Evolutionary conservation across 2,329 filamentous ascomycete species (phyloP).

Genomic region (Rhynchosporium agropyri): DNA sequence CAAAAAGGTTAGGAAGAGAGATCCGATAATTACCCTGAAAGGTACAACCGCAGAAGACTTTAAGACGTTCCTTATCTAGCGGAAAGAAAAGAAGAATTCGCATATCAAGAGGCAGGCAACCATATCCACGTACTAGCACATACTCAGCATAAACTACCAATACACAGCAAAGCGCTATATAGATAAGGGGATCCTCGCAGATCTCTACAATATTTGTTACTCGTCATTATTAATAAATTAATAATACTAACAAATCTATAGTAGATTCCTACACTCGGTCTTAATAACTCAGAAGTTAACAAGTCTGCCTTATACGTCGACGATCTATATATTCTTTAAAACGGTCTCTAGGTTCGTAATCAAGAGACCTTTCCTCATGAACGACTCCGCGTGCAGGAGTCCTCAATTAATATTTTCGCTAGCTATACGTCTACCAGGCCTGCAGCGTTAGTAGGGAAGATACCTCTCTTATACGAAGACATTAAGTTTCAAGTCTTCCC

Average conservation of each 20-base stretch:
- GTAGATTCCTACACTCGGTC: conserved; percentile 26
- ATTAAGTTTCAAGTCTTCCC: conserved; percentile 39
- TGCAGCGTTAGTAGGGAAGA: conserved; percentile 34
- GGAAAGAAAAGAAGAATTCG: conserved; percentile 27
- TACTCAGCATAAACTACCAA: conserved; percentile 13
- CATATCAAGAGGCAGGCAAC: conserved; percentile 33
- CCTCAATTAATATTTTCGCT: conserved; percentile 32
- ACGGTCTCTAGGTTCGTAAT: conserved; percentile 8
- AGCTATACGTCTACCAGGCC: conserved; percentile 35
- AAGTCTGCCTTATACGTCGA: conserved; percentile 4
- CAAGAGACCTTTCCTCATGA: conserved; percentile 27
- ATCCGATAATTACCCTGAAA: conserved; percentile 23
- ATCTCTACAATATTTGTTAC: conserved; percentile 32
- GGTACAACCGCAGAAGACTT: conserved; percentile 25
- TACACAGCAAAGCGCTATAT: conserved; percentile 26
- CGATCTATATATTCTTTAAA: conserved; percentile 10
- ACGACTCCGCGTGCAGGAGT: conserved; percentile 35
- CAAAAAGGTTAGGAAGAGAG: conserved; percentile 18
- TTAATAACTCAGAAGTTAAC: conserved; percentile 11
- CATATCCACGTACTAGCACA: conserved; percentile 34
- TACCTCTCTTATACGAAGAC: conserved; percentile 34
- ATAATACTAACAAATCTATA: conserved; percentile 15
- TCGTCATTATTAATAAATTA: conserved; percentile 11
- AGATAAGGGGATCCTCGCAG: conserved; percentile 28
- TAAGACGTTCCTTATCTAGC: conserved; percentile 33